Evolutionary conservation across 805 yeast species (phyloP).

Genomic region (Ogataea siamensis): DNA sequence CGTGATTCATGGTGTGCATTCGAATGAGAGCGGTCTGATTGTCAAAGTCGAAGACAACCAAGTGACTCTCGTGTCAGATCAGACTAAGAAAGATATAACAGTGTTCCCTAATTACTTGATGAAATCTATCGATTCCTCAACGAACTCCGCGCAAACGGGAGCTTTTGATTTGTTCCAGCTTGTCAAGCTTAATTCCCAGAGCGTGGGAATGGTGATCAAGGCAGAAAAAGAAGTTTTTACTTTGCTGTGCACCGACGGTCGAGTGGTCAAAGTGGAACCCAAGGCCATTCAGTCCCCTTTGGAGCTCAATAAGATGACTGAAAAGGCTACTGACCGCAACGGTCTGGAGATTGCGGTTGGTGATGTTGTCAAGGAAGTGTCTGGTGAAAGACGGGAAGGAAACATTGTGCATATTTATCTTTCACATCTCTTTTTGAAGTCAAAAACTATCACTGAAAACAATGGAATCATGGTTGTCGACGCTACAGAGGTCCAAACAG

Average conservation of each 20-base stretch:
- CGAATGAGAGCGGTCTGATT: conserved; percentile 93
- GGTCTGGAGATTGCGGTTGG: conserved; percentile 88
- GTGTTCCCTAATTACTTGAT: conserved; percentile 90
- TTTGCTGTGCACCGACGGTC: conserved; percentile 79
- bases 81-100: conserved; percentile 81
- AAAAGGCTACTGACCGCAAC: conserved; percentile 79
- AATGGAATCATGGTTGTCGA: conserved; percentile 87
- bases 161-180: conserved; percentile 85
- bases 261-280: conserved; percentile 67
- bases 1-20: conserved; percentile 85
- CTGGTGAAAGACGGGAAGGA: conserved; percentile 87
- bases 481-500: conserved; percentile 72
- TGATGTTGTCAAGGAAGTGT: conserved; percentile 84
- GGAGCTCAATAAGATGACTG: conserved; percentile 59
- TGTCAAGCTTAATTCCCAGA: conserved; percentile 80
- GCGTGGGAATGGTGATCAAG: conserved; percentile 84
- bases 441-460: conserved; percentile 77
- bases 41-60: conserved; percentile 79
- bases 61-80: conserved; percentile 86
- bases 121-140: conserved; percentile 81
- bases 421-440: conserved; percentile 72
- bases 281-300: conserved; percentile 80
- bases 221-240: conserved; percentile 87
- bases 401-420: conserved; percentile 83
- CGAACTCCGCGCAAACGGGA: conserved; percentile 67